phyloP scores from a whole-genome alignment of 768 basidiomycete genomes.

The Leucogyrophana mollusca region DNA sequence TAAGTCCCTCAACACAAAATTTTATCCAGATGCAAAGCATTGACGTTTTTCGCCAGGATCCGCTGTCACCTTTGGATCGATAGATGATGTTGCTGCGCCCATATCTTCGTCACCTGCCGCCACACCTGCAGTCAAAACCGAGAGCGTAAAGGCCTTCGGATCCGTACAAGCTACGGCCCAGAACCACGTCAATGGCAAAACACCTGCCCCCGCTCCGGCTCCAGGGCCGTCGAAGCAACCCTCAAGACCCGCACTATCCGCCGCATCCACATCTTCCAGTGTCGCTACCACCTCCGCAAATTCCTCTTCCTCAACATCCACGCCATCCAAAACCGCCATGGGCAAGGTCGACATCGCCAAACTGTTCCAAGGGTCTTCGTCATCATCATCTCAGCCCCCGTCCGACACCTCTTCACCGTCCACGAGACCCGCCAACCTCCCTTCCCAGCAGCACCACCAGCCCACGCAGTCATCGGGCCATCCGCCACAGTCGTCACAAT shows the following conservation, averaged over 20 bases:
- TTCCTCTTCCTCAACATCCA: slow-evolving; percentile 31
- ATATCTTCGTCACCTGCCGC: slow-evolving; percentile 83
- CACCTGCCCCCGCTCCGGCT: slow-evolving; percentile 43
- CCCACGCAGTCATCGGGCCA: too few species aligned
- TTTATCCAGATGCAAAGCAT: neutral
- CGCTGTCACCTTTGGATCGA: slow-evolving; percentile 85
- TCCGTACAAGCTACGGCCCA: slow-evolving; percentile 58
- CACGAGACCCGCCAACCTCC: slow-evolving; percentile 38
- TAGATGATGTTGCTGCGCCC: slow-evolving; percentile 74
- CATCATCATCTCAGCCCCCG: slow-evolving; percentile 45
- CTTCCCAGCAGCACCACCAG: slow-evolving; percentile 19
- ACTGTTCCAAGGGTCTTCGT: slow-evolving; percentile 38
- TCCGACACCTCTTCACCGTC: slow-evolving; percentile 43
- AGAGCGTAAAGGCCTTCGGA: slow-evolving; percentile 81
- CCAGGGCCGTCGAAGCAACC: slow-evolving; percentile 35
- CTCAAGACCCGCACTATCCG: slow-evolving; percentile 22
- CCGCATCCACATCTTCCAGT: slow-evolving; percentile 22
- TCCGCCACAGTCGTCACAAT: slow-evolving; percentile 36
- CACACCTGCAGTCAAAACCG: slow-evolving; percentile 60
- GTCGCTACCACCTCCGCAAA: slow-evolving; percentile 28
- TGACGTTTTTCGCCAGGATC: slow-evolving; percentile 42
- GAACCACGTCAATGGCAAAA: slow-evolving; percentile 63
- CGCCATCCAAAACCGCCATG: slow-evolving; percentile 24
- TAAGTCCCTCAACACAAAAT: slow-evolving; percentile 24
- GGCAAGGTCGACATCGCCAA: slow-evolving; percentile 39